phyloP scores from a whole-genome alignment of 768 basidiomycete species.

The Sistotremastrum suecicum region DNA sequence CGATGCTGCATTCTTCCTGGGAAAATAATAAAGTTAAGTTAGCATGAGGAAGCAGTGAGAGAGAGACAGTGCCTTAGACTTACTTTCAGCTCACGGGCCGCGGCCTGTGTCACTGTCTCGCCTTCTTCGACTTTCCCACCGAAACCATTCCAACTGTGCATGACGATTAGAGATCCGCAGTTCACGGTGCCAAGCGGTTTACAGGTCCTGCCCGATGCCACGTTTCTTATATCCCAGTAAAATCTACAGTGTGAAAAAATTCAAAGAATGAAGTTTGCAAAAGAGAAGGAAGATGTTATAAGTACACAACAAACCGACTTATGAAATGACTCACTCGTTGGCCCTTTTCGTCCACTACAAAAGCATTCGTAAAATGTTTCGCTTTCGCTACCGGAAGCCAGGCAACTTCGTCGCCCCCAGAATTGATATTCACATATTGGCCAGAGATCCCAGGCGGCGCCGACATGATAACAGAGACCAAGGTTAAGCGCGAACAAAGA shows the following conservation, averaged over 20 bases:
- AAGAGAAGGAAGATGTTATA: too few relatives aligned
- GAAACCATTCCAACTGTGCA: conserved; percentile 72
- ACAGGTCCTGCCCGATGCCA: conserved; percentile 58
- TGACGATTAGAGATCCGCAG: background rate
- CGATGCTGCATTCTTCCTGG: conserved; percentile 77
- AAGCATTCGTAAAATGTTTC: too few relatives aligned
- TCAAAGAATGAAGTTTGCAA: too few relatives aligned
- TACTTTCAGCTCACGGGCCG: conserved; percentile 40
- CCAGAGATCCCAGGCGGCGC: too few relatives aligned
- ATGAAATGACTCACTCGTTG: too few relatives aligned
- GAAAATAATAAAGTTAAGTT: background rate
- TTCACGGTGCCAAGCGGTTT: conserved; percentile 9
- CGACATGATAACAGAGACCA: too few relatives aligned
- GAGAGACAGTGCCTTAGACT: background rate
- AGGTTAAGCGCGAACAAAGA: too few relatives aligned
- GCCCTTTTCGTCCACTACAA: too few relatives aligned
- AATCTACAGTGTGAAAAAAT: conserved; percentile 26
- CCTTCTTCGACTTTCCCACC: conserved; percentile 75
- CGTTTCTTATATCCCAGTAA: conserved; percentile 70
- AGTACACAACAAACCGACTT: too few relatives aligned
- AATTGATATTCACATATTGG: too few relatives aligned
- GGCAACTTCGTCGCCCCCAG: too few relatives aligned
- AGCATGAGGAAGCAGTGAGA: background rate
- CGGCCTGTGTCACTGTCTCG: conserved; percentile 57
- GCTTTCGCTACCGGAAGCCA: too few relatives aligned